Base-by-base conservation (phyloP, 768 basidiomycete species). In the Phylloporus sp. region DNA sequence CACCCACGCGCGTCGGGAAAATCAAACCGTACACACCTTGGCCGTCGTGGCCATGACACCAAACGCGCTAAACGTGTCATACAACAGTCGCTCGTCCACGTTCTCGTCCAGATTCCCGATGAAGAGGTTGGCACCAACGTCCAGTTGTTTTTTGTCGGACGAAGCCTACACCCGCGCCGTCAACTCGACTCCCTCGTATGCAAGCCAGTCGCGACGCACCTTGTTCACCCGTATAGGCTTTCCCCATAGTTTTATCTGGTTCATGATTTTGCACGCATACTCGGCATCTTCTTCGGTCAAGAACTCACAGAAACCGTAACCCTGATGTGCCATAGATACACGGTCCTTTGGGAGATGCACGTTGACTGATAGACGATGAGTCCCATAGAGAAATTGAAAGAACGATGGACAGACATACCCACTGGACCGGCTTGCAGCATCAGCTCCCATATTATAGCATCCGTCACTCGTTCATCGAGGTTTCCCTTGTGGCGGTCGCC, bases 181-280 rank as follows among this genome's bases (percentile, higher is more conserved):
- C 33, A 43, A 64, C 51, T 55, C 48, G 53, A 17, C 24, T 28
- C 20, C 23, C 10, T 8, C 13, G 5, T 6, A 13, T 24, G 32
- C 13, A 50, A 22, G 33, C 9, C 22, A 27, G 27, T 0, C 8
- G 17, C 3, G n/a, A 72, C 83, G 62, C 54, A 89, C 92, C 85
- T 97, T 99, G 78, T 97, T 98, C 54, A 99, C 95, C 55, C 96
- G 79, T 49, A 99, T 96, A 26, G 96, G 96, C 65, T 98, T 98
- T 21, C 96, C 96, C 81, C 89, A 99, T 43, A 99, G 69, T 69
- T 99, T 99, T 65, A 99, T 98, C 76, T 97, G 95, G 66, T 99
- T 99, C 95, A 98, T 97, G 59, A 98, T 97, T 77, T 97, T 96
- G 79, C 95, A 97, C 48, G 93, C 95, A 69, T 99, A 99, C 70